A percentile compares a stretch with the other conserved stretches of the same genome.
Conservation (phyloP, 208 protist genomes). For the Crithidia sp. region DNA sequence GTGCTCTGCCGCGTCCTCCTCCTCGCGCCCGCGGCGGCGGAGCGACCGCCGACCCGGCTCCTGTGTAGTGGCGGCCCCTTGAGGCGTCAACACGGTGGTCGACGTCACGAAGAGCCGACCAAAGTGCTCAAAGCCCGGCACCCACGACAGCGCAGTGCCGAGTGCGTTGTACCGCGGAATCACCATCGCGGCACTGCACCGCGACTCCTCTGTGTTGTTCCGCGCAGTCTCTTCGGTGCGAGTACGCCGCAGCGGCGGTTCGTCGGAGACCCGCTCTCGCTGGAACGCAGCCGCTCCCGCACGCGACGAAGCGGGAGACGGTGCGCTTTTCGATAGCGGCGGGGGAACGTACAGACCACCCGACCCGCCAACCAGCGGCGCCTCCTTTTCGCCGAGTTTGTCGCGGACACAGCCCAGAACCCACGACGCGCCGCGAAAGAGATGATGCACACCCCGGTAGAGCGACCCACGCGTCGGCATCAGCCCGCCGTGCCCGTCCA, state of each 20-base stretch:
- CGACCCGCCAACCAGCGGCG: constrained; percentile 4
- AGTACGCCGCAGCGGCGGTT: constrained; percentile 18
- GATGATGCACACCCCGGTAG: constrained; percentile 13
- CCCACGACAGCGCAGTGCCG: constrained; percentile 39
- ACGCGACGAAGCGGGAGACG: not conserved
- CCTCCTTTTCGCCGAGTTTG: constrained; percentile 11
- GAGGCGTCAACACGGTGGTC: constrained; percentile 1
- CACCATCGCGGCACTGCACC: not conserved
- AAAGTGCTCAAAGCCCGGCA: constrained; percentile 45
- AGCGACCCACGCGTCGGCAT: constrained; percentile 18
- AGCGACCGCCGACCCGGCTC: not conserved
- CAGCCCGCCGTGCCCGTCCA: not conserved
- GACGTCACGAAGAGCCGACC: constrained; percentile 27
- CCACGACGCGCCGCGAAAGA: constrained; percentile 19
- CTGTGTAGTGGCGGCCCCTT: not conserved
- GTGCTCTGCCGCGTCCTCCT: not conserved
- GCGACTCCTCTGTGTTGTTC: not conserved
- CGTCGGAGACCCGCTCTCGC: constrained; percentile 4
- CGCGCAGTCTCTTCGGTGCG: constrained; percentile 12
- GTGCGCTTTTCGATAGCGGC: not conserved
- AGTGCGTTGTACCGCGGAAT: constrained; percentile 37
- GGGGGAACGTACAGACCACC: not conserved
- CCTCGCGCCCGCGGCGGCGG: constrained; percentile 5
- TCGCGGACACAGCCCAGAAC: constrained; percentile 1
- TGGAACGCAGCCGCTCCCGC: not conserved